Evolutionary conservation across 768 basidiomycete genomes (phyloP), one percentile per base, ranked within the genome.

Genomic region (Suillus discolor): DNA sequence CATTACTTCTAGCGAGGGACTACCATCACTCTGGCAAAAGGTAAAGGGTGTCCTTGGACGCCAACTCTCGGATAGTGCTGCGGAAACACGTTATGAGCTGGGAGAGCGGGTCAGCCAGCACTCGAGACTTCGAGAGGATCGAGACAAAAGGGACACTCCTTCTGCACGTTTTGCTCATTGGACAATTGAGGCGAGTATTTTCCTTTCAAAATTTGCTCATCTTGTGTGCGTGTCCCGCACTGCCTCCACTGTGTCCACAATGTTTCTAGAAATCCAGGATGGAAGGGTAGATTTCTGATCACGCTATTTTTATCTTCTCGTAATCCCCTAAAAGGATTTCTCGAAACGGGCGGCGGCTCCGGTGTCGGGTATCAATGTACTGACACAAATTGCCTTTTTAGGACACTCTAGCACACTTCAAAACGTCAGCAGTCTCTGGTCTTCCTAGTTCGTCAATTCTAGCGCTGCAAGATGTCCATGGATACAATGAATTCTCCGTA

Each of bases 401-500:
- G 94, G 89, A 93, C 68, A 92, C 93, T 11, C 79, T 96, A 1
- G 77, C 84, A 11, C 82, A 90, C 70, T 92, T 91, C 72, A 84
- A 85, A 23, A 89, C 92, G 1, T 88, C 91, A 3, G 73, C 82
- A 9, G 79, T 82, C 0, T 74, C 78, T 55, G 95, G 95, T 23
- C 81, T 97, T 6, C 75, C 90, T 0, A 80, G 84, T 36, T 78
- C 86, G 20, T 84, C 88, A 62, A 84, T 97, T 44, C 80, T 87
- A 2, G 78, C 81, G 31, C 81, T 96, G 28, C 87, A 89, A 41
- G 83, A 84, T 34, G 81, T 79, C 2, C 87, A 94, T 69, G 95
- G 95, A 3, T 96, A 94, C 75, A 99, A 99, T 79, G 96, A 99
- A 78, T 98, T 98, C 75, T 87, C 92, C 1, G 93, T 98, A 15